Percentiles rank a stretch among this genome's conserved stretches.
phyloP scores from a whole-genome alignment of 2,329 filamentous ascomycete species.

The Stachybotrys echinatus region DNA sequence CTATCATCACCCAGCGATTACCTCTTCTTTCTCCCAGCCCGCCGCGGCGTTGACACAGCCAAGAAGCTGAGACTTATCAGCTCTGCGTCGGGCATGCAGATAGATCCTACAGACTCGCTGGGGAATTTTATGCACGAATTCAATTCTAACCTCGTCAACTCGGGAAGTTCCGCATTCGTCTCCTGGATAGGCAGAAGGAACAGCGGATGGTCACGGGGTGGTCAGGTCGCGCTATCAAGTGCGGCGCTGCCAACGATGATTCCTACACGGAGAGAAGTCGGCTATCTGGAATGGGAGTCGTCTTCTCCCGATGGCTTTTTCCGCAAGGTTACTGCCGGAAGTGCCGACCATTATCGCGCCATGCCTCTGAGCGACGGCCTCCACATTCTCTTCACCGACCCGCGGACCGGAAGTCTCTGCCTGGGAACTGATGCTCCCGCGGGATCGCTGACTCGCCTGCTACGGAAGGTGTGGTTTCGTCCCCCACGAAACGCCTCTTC shows the following conservation, averaged over 20 bases:
- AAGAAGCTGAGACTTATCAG: conserved; percentile 59
- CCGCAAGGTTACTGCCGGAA: conserved; percentile 30
- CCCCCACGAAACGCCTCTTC: conserved; percentile 21
- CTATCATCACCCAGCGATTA: conserved; percentile 48
- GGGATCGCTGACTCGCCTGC: conserved; percentile 42
- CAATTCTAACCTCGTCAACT: conserved; percentile 13
- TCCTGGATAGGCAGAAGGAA: conserved; percentile 9
- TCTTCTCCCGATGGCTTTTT: conserved; percentile 5
- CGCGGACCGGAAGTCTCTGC: conserved; percentile 47
- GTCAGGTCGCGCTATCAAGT: not conserved
- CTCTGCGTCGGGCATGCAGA: conserved; percentile 39
- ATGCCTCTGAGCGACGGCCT: conserved; percentile 60
- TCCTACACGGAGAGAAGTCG: not conserved
- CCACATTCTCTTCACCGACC: conserved; percentile 61
- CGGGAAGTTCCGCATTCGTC: conserved; percentile 13
- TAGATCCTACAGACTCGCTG: conserved; percentile 8
- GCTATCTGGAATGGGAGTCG: not conserved
- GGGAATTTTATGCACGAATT: conserved; percentile 7
- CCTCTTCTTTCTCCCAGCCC: conserved; percentile 55
- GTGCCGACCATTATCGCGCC: conserved; percentile 57
- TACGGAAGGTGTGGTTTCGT: conserved; percentile 53
- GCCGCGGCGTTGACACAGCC: conserved; percentile 40
- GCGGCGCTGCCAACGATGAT: not conserved
- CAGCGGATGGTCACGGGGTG: conserved; percentile 3
- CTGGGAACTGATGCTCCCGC: conserved; percentile 57